Conservation (phyloP, 73 alveolate genomes). For the Tetrahymena borealis region DNA sequence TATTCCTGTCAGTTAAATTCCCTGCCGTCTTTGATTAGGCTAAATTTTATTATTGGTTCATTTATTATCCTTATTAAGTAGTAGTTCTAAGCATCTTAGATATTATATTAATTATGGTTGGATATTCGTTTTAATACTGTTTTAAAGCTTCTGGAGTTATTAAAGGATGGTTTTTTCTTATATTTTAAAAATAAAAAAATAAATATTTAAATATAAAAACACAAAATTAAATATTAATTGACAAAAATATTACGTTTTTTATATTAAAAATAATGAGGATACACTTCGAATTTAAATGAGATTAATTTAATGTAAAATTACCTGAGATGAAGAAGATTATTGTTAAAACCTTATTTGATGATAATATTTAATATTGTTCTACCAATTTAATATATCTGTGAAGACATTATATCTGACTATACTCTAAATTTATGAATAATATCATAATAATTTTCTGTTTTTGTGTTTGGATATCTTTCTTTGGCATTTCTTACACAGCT, state of each 20-base stretch:
- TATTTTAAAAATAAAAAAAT: background rate
- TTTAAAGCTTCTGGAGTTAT: background rate
- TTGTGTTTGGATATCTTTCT: background rate
- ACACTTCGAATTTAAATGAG: too few species aligned
- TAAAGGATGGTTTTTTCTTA: background rate
- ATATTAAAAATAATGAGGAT: too few species aligned
- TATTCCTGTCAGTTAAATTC: background rate
- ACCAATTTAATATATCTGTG: background rate
- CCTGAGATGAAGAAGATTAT: background rate
- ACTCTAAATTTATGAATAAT: background rate
- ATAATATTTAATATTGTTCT: background rate
- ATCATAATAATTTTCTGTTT: background rate
- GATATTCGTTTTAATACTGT: background rate
- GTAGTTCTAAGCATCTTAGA: background rate
- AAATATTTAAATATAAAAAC: too few species aligned
- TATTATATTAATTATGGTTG: background rate
- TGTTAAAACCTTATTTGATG: background rate
- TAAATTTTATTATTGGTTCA: background rate
- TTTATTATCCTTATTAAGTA: background rate
- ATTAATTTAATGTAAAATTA: background rate
- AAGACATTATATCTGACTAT: background rate
- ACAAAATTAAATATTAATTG: too few species aligned
- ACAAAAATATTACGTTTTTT: too few species aligned
- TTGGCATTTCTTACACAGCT: background rate
- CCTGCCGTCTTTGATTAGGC: background rate